A percentile compares a stretch with the other conserved stretches of the same genome.
phyloP scores from a whole-genome alignment of 768 basidiomycete species.

The Boletus reticulatus region DNA sequence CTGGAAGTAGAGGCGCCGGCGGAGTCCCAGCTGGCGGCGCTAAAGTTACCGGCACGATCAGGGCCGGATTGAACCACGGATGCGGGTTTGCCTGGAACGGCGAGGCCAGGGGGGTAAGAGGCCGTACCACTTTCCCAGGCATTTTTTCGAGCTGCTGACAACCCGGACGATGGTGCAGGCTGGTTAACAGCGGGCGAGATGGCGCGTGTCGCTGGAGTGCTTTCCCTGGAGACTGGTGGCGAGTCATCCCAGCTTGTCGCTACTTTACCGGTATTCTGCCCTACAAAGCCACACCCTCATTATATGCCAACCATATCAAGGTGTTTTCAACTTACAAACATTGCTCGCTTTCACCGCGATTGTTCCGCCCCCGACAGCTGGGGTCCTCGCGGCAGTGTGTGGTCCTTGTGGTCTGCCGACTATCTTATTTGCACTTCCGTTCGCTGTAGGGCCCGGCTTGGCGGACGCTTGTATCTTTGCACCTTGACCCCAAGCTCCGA shows the following conservation, averaged over 20 bases:
- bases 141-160: background rate
- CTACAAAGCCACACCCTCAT: slow-evolving; percentile 5
- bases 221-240: slow-evolving; percentile 9
- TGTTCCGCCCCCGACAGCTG: slow-evolving; percentile 29
- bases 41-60: slow-evolving; percentile 9
- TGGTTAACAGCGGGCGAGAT: slow-evolving; percentile 5
- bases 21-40: slow-evolving; percentile 24
- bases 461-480: slow-evolving; percentile 7
- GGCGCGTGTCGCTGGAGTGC: slow-evolving; percentile 12
- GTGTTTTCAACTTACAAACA: slow-evolving; percentile 24
- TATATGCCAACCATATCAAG: background rate
- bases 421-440: slow-evolving; percentile 21
- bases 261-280: slow-evolving; percentile 9
- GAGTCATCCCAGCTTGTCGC: slow-evolving; percentile 23
- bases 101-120: slow-evolving; percentile 12
- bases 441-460: slow-evolving; percentile 15
- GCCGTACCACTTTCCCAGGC: slow-evolving; percentile 10
- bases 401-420: slow-evolving; percentile 3
- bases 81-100: background rate
- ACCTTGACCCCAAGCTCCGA: slow-evolving; percentile 20
- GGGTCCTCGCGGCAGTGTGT: slow-evolving; percentile 6
- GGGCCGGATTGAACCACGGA: background rate
- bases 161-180: slow-evolving; percentile 10
- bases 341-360: slow-evolving; percentile 26
- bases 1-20: slow-evolving; percentile 22